Conservation (phyloP, 441 rosid genomes). For the Croton setiger region DNA sequence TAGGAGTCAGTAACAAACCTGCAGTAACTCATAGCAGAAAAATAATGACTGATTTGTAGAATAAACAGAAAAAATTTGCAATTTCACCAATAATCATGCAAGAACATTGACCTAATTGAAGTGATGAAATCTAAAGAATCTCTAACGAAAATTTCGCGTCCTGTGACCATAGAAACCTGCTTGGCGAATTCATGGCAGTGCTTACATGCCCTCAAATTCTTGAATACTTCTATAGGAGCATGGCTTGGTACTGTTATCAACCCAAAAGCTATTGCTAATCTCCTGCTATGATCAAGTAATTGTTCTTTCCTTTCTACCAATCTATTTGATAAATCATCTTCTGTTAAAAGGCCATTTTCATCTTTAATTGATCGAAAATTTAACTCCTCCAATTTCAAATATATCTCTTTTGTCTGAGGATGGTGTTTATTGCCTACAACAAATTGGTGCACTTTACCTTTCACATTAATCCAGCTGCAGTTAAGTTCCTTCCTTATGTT, state of each 20-base stretch:
- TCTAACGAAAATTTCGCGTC: conserved; percentile 56
- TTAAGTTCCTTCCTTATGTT: conserved; percentile 75
- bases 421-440: conserved; percentile 60
- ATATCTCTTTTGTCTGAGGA: conserved; percentile 51
- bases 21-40: too few species aligned
- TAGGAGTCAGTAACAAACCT: too few species aligned
- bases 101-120: too few species aligned
- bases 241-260: conserved; percentile 46
- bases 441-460: conserved; percentile 46
- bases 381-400: conserved; percentile 46
- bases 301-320: conserved; percentile 45
- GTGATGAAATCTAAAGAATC: conserved; percentile 36
- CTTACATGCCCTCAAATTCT: conserved; percentile 57
- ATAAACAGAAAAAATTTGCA: too few species aligned
- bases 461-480: conserved; percentile 17
- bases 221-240: conserved; percentile 59
- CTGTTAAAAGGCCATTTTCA: conserved; percentile 25
- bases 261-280: conserved; percentile 64
- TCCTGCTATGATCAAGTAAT: conserved; percentile 61
- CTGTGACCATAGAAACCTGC: conserved; percentile 52
- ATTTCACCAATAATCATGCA: conserved; percentile 75
- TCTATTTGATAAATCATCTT: conserved; percentile 36
- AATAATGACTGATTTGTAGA: too few species aligned
- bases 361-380: conserved; percentile 35
- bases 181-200: conserved; percentile 64